Percentiles rank a stretch among this genome's conserved stretches.
Evolutionary conservation across 2,329 filamentous ascomycete genomes (phyloP).

Genomic region (Claviceps pusilla): DNA sequence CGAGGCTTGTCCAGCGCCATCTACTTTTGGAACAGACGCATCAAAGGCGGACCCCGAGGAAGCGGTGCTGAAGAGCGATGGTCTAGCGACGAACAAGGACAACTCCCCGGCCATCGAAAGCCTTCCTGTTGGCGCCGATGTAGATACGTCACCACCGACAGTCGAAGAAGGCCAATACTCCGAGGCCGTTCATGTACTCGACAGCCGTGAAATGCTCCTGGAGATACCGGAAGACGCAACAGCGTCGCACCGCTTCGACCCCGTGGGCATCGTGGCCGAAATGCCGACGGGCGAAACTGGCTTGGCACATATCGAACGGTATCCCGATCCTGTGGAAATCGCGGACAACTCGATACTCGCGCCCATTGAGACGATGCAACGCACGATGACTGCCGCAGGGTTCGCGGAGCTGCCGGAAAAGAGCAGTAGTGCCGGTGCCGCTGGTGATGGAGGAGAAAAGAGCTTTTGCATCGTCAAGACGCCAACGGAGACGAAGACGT

Average conservation of each 20-base stretch:
- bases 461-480: conserved; percentile 5
- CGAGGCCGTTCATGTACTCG: conserved; percentile 18
- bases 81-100: no score
- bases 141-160: not conserved
- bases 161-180: not conserved
- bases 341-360: conserved; percentile 23
- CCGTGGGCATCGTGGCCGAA: conserved; percentile 31
- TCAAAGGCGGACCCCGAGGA: no score
- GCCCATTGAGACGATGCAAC: conserved; percentile 18
- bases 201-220: conserved; percentile 18
- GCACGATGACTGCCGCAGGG: conserved; percentile 3
- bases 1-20: conserved; percentile 2
- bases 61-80: not conserved
- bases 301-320: conserved; percentile 24
- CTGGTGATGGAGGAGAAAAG: conserved; percentile 8
- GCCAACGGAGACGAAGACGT: not conserved
- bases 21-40: no score
- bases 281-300: conserved; percentile 30
- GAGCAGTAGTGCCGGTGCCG: conserved; percentile 14
- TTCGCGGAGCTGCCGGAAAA: conserved; percentile 26
- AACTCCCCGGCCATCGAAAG: not conserved
- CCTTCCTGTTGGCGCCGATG: not conserved
- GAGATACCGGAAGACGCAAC: conserved; percentile 8
- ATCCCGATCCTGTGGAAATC: conserved; percentile 32
- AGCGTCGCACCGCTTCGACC: conserved; percentile 17